Base-by-base conservation (phyloP, 129 eudicot genomes). In the Rutidosis leptorrhynchoides region DNA sequence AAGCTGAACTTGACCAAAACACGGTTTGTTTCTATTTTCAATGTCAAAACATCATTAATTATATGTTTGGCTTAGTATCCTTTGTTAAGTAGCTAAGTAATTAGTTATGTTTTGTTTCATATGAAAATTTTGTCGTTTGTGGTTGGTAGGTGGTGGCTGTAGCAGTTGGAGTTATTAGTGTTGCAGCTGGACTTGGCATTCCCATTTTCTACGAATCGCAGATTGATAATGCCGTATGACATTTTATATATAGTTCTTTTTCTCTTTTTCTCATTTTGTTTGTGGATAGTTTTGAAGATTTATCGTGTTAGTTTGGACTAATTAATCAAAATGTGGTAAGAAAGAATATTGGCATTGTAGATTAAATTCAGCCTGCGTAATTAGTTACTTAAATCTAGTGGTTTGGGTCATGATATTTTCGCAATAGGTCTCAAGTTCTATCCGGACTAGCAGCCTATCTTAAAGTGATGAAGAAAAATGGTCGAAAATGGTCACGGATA, bases 151-250 rank as follows among this genome's bases (percentile, higher is more conserved):
- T 89, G 56, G 83, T 85, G 32, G 95, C 92, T 42, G 81, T 93
- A 25, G 65, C 96, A 28, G 98, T 88, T 43, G 96, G 98, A n/a
- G 79, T 93, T 42, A 87, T 79, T 27, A 93, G 98, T 58, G 84
- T 93, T 64, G 96, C 96, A 0, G 76, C 77, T 68, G 98, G 98
- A 67, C 69, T 93, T 69, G 98, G 98, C 26, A 70, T 93, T 37
- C 98, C 96, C 0, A 82, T 88, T 30, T 93, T 93, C 77, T 93
- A 88, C 73, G 98, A 93, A 65, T 75, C 85, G 20, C 98, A 93
- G 64, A 93, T 93, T 40, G 92, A 93, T 64, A 89, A 66, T 76
- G 96, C 96, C 28, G 98, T 92, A 74, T 25, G 85, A 65, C 9
- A 24, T 30, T 54, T 27, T 10, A 23, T 46, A 29, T 8, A 14